A percentile compares a stretch with the other conserved stretches of the same genome.
These are phyloP conservation scores for Pisolithus marmoratus DNA, from an alignment of 768 basidiomycete species.

Conservation along the genomic window DNA sequence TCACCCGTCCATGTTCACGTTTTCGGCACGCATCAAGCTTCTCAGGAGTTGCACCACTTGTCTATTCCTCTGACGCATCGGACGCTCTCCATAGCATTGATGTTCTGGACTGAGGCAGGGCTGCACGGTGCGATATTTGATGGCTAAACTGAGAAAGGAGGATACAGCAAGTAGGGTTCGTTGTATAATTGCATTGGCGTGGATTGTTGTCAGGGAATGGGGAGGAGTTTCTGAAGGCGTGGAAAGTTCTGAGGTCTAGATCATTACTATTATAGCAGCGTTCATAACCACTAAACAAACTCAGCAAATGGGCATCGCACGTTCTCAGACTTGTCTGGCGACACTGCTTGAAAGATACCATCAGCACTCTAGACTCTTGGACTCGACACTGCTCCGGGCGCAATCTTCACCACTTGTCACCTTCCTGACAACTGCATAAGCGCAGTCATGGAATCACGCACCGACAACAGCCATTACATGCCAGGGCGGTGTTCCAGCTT, in stretches of 20 bases:
- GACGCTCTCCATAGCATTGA: conserved; percentile 57
- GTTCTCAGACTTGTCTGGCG: too few species aligned
- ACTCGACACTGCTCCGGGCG: too few species aligned
- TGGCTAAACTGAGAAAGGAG: conserved; percentile 31
- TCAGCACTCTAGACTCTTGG: too few species aligned
- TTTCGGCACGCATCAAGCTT: conserved; percentile 53
- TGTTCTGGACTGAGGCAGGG: conserved; percentile 69
- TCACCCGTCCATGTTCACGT: conserved; percentile 46
- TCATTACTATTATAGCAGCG: too few species aligned
- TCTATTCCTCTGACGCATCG: conserved; percentile 43
- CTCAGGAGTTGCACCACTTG: conserved; percentile 69
- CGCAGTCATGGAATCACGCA: conserved; percentile 29
- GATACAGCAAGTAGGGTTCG: conserved; percentile 38
- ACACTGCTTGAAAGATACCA: too few species aligned
- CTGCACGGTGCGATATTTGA: conserved; percentile 56
- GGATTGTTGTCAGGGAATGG: conserved; percentile 46
- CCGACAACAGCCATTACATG: conserved; percentile 34
- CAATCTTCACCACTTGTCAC: neutral
- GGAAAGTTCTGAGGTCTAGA: too few species aligned
- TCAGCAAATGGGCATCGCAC: too few species aligned
- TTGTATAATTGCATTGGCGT: conserved; percentile 51
- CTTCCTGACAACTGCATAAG: conserved; percentile 3
- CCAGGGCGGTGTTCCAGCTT: conserved; percentile 25
- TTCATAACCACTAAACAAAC: too few species aligned
- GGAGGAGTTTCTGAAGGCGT: conserved; percentile 19